Base-by-base conservation (phyloP, 306 rosid species). In the Acacia melanoxylon region DNA sequence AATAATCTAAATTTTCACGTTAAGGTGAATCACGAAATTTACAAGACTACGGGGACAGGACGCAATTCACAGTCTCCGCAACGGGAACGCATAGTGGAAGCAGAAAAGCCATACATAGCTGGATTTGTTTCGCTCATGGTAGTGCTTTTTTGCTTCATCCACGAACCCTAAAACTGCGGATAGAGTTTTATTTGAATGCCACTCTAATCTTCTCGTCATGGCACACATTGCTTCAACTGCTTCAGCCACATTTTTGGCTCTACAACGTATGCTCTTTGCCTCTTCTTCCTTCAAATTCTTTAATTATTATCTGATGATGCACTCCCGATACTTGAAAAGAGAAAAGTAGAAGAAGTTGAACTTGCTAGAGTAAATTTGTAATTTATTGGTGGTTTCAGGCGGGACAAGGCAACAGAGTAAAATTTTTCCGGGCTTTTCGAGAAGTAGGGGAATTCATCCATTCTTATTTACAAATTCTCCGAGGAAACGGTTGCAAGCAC, bases 331-430 rank as follows among this genome's bases (percentile, higher is more conserved):
- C n/a, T 37, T 31, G 25, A 48, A 37, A 75, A 35, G 42, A 59
- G 45, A 80, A 45, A n/a, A 62, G 48, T 66, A 29, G 19, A 8
- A 25, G 58, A 63, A 31, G 1, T n/a, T 9, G 31, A 42, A 22
- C 74, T 41, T 40, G 74, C 19, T 22, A 11, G 22, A 20, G 10
- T 24, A 37, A 66, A 66, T 6, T 33, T 68, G 14, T 20, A 17
- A 37, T n/a, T 45, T 62, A 11, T 65, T 9, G 8, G 31, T 69
- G 11, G n/a, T 19, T 87, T 79, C 86, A 92, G 91, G 88, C 9
- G 86, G 85, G 40, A 86, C 86, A 29, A 86, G 81, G 46, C 93
- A 70, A 75, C 79, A 84, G 87, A 84, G 65, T 74, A 77, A 86
- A 16, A 74, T 80, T 72, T 80, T 85, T 68, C 88, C 93, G 8